These are phyloP conservation scores for Lactifluus volemus DNA, from an alignment of 768 basidiomycete genomes.

Conservation along the genomic window DNA sequence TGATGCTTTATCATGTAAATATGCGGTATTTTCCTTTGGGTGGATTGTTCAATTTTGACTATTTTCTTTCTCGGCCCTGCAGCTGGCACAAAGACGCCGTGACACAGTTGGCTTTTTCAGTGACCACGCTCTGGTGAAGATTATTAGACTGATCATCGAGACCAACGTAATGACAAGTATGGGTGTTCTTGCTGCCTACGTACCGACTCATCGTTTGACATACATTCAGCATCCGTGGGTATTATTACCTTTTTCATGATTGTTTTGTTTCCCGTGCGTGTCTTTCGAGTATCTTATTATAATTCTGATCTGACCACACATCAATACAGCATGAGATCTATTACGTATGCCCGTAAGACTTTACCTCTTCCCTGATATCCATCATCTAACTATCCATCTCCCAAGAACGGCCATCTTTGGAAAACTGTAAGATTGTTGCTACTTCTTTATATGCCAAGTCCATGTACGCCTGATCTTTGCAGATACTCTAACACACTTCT, in stretches of 20 bases:
- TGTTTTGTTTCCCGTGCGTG: neutral
- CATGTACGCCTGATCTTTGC: neutral
- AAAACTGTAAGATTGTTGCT: neutral
- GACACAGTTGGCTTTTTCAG: neutral
- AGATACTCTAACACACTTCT: slow-evolving; percentile 3
- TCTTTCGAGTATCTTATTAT: too few species aligned
- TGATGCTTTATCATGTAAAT: too few species aligned
- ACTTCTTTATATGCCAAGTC: too few species aligned
- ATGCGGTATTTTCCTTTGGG: too few species aligned
- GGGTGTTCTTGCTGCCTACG: neutral
- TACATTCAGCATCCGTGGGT: neutral
- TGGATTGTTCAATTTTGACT: too few species aligned
- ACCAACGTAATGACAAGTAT: slow-evolving; percentile 20
- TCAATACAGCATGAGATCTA: slow-evolving; percentile 2
- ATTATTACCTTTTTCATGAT: neutral
- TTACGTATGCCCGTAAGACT: slow-evolving; percentile 6
- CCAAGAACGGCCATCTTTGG: neutral
- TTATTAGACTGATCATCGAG: slow-evolving; percentile 23
- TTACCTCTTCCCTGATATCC: too few species aligned
- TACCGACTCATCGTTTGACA: neutral
- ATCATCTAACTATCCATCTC: neutral
- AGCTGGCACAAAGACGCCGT: neutral
- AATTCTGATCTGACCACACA: neutral
- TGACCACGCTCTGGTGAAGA: slow-evolving; percentile 8
- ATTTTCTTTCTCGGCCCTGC: too few species aligned